Conservation (phyloP, 2,329 filamentous ascomycete species). For the Pseudogymnoascus sp. region DNA sequence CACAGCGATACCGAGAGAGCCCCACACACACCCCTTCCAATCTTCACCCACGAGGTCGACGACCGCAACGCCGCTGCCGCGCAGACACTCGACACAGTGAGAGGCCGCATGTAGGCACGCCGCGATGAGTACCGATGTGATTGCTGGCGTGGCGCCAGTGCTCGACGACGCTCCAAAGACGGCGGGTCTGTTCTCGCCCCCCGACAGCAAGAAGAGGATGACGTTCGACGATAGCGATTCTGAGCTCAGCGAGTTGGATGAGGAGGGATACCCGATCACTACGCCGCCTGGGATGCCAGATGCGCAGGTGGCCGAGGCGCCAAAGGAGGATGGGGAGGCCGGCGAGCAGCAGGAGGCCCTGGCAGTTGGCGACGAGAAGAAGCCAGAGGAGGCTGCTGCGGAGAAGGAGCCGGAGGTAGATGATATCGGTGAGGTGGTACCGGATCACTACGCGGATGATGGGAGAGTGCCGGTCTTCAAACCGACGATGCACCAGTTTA, state of each 20-base stretch:
- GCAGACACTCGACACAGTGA: conserved; percentile 16
- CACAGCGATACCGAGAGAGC: background rate
- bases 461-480: conserved; percentile 90
- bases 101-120: background rate
- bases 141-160: conserved; percentile 16
- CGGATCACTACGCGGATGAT: conserved; percentile 74
- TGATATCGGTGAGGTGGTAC: conserved; percentile 70
- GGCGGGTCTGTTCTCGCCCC: conserved; percentile 48
- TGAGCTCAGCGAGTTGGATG: conserved; percentile 58
- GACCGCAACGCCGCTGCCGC: conserved; percentile 12
- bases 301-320: conserved; percentile 1
- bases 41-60: conserved; percentile 9
- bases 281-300: conserved; percentile 7
- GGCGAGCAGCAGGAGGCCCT: conserved; percentile 17
- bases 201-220: conserved; percentile 53
- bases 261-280: conserved; percentile 24
- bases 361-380: conserved; percentile 18
- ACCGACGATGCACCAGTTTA: conserved; percentile 91
- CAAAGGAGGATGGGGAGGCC: background rate
- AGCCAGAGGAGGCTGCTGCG: conserved; percentile 22
- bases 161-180: conserved; percentile 12
- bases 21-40: background rate
- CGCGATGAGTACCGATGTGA: conserved; percentile 22
- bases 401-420: conserved; percentile 31
- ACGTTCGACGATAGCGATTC: conserved; percentile 54